Base-by-base conservation (phyloP, 2,329 filamentous ascomycete genomes). In the Penicillium sp. region DNA sequence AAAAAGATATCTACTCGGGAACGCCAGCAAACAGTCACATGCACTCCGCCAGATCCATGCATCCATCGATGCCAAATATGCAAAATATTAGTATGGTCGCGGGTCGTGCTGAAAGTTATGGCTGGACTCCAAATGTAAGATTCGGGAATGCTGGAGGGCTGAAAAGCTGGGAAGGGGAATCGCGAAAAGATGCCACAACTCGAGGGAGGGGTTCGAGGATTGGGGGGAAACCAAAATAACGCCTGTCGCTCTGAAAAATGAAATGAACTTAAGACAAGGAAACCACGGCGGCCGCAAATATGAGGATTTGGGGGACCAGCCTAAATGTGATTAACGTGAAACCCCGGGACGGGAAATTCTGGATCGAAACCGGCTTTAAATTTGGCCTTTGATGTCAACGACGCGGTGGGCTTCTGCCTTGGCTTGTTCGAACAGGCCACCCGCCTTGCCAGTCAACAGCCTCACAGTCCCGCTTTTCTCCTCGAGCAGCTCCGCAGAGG, bases 321-420 rank as follows among this genome's bases (percentile, higher is more conserved):
- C 43, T 57, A 53, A 22, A 47, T 43, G 49, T 46, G 50, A 45
- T 54, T 42, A 56, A 59, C 44, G 31, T 43, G 45, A 52, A 54
- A 60, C 43, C 50, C 51, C 35, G 42, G 43, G 53, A 37, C 18
- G 41, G 37, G 26, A 41, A 40, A 29, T 12, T 37, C 33, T 12
- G 47, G 22, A 49, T 54, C 43, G 31, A 44, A 49, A 42, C 42
- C 40, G 7, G 26, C 18, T 26, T 73, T 66, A 79, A 53, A 97
- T 96, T 78, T 97, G 93, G 69, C 93, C 92, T 79, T 97, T 97
- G 80, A 97, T 95, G 78, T 97, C 92, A 80, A 97, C 89, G 71
- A 87, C 88, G 69, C 85, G 84, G 76, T 96, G 95, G 47, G 93
- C 93, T 59, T 82, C 81, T 37, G 80, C 75, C 72, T 87, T 89